Conservation (phyloP, 768 basidiomycete genomes). For the Psilocybe cyanescens region DNA sequence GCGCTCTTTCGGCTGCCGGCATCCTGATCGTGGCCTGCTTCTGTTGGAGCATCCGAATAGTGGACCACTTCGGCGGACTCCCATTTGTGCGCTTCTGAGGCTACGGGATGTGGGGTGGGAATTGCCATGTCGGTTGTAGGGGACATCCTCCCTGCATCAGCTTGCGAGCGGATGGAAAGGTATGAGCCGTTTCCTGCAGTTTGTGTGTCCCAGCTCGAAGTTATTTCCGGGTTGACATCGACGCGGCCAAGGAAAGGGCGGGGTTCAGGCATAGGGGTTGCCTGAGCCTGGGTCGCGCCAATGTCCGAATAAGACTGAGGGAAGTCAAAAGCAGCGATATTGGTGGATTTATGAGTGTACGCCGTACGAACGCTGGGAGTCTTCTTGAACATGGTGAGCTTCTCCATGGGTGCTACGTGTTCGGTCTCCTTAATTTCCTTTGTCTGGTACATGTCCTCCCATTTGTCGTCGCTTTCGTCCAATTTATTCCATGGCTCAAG, state of each 20-base stretch:
- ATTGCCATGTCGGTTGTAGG: slow-evolving; percentile 56
- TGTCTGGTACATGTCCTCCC: slow-evolving; percentile 47
- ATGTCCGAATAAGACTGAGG: slow-evolving; percentile 61
- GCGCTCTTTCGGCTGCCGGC: slow-evolving; percentile 37
- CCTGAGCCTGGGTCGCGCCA: slow-evolving; percentile 51
- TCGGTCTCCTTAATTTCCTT: slow-evolving; percentile 41
- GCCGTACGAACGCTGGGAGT: slow-evolving; percentile 58
- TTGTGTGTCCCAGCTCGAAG: slow-evolving; percentile 55
- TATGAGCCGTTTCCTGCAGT: slow-evolving; percentile 52
- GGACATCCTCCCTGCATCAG: slow-evolving; percentile 47
- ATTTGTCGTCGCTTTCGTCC: slow-evolving; percentile 50
- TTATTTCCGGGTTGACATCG: slow-evolving; percentile 30
- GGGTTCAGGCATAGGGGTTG: slow-evolving; percentile 46
- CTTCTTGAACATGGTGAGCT: slow-evolving; percentile 71
- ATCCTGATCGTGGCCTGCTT: slow-evolving; percentile 33
- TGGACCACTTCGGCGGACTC: slow-evolving; percentile 70
- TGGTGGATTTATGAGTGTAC: slow-evolving; percentile 52
- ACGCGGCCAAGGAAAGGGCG: slow-evolving; percentile 49
- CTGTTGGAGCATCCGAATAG: slow-evolving; percentile 36
- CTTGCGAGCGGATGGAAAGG: slow-evolving; percentile 48
- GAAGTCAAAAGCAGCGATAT: slow-evolving; percentile 41
- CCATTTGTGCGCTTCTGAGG: slow-evolving; percentile 61
- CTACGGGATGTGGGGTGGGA: slow-evolving; percentile 62
- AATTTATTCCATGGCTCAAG: slow-evolving; percentile 63
- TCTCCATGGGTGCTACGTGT: slow-evolving; percentile 56